Evolutionary conservation across 2,329 filamentous ascomycete genomes (phyloP).

Genomic region (Diaporthe vexans): DNA sequence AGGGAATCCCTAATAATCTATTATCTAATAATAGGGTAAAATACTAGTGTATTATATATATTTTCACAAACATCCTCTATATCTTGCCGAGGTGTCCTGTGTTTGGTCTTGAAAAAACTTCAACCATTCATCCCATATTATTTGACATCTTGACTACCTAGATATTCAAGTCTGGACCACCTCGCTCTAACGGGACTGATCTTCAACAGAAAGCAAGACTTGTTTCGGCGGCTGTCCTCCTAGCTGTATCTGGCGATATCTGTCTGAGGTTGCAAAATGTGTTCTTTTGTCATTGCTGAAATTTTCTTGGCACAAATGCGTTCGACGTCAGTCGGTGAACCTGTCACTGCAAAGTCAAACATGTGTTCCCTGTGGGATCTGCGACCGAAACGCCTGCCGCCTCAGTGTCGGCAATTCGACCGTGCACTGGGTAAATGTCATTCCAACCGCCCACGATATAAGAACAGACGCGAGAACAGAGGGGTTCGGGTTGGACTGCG

Average conservation of each 20-base stretch:
- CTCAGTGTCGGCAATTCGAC: not conserved
- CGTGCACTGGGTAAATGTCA: conserved; percentile 3
- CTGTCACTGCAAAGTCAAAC: not conserved
- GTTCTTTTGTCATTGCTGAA: not conserved
- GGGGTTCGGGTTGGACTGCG: too few relatives aligned
- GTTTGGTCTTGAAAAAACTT: too few relatives aligned
- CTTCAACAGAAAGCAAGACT: not conserved
- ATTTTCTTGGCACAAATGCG: not conserved
- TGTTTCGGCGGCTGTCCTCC: not conserved
- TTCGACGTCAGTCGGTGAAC: not conserved
- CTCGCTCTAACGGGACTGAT: not conserved
- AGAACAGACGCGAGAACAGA: not conserved
- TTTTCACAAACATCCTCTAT: too few relatives aligned
- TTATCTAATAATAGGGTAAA: too few relatives aligned
- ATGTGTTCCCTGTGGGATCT: conserved; percentile 2
- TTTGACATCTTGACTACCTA: too few relatives aligned
- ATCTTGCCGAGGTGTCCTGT: too few relatives aligned
- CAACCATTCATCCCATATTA: too few relatives aligned
- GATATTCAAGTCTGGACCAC: too few relatives aligned
- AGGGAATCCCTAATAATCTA: too few relatives aligned
- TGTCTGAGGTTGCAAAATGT: not conserved
- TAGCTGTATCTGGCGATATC: not conserved
- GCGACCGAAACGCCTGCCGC: conserved; percentile 4
- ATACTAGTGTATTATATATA: too few relatives aligned
- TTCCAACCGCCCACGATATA: not conserved